Evolutionary conservation across 2,329 filamentous ascomycete species (phyloP), one percentile per base, ranked within the genome.

Genomic region (Xylaria sp.): DNA sequence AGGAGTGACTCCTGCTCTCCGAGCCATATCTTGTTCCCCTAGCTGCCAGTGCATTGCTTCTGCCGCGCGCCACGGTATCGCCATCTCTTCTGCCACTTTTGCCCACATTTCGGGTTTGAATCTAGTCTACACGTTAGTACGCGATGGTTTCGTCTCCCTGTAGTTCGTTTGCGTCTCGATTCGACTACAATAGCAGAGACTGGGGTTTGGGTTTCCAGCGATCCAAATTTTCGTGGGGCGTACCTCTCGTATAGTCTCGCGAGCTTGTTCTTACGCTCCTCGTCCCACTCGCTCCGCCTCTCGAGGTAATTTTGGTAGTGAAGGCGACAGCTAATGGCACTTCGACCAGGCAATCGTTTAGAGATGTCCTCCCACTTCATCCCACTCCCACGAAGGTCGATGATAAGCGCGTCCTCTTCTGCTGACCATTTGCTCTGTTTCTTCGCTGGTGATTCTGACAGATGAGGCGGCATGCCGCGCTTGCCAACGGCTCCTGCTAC

Each of bases 331-430:
- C 94, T 97, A 76, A 97, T 97, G 65, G 94, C 91, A 80, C 94
- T 97, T 74, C 96, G 89, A 70, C 95, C 95, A 2, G 94, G 94
- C 58, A 98, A 83, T 63, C 91, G 89, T 83, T 95, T 97, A 70
- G 93, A 97, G 75, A 98, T 97, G 80, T 98, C 95, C 78, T 98
- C 95, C 96, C 95, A 98, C 79, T 98, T 98, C 93, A 97, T 97
- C 9, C 93, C 93, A 74, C 90, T 90, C 43, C 93, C 93, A 66
- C 95, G 89, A 70, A 98, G 87, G 79, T 97, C 93, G 75, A 97
- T 97, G 74, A 97, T 97, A 57, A 96, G 83, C n/a, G 92, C 89
- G 80, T 98, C 94, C 80, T 98, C 95, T 70, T 97, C 93, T 0
- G 91, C 86, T 5, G 93, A 97, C 96, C 96, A 98, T 81, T 98